Base-by-base conservation (phyloP, 2,329 filamentous ascomycete genomes). In the Penicillium sp. region DNA sequence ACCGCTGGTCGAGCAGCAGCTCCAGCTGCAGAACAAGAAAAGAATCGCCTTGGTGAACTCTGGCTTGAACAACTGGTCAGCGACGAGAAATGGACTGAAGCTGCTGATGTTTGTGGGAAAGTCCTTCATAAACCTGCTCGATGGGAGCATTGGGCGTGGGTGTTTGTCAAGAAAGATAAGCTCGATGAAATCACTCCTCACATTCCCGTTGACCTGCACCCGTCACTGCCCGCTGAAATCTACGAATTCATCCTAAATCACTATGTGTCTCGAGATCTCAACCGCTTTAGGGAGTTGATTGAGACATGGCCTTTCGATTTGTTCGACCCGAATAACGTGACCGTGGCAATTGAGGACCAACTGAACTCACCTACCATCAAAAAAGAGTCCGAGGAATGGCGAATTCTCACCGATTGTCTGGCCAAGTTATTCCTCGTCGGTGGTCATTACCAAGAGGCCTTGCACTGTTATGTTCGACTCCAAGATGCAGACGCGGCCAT, bases 141-240 rank as follows among this genome's bases (percentile, higher is more conserved):
- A 59, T 98, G 93, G 93, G 91, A 97, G 72, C 89, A 95, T 62
- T 97, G 92, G 90, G 87, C 95, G 4, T 95, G 88, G 82, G 86
- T 82, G 0, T 98, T 98, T 71, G 89, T 90, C 6, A 86, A 89
- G 35, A 87, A 88, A 2, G 81, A 88, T 56, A 89, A 84, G 63
- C 89, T 95, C 60, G 89, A 96, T 66, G 91, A 95, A 60, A 95
- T 98, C 53, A 87, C 88, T 4, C 80, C 87, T 31, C 84, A 87
- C 62, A 88, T 98, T 27, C 93, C 93, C 0, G 83, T 81, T 1
- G 82, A 84, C n/a, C 78, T 95, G 66, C 81, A 81, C 25, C 91
- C 91, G 6, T 86, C 89, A 0, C 78, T 98, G 10, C 84, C 89
- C 0, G 84, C 85, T 1, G 81, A 86, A 9, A 84, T 95, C 18